Conservation (phyloP, 1,284 basidiomycete genomes). For the Trametes hirsuta region DNA sequence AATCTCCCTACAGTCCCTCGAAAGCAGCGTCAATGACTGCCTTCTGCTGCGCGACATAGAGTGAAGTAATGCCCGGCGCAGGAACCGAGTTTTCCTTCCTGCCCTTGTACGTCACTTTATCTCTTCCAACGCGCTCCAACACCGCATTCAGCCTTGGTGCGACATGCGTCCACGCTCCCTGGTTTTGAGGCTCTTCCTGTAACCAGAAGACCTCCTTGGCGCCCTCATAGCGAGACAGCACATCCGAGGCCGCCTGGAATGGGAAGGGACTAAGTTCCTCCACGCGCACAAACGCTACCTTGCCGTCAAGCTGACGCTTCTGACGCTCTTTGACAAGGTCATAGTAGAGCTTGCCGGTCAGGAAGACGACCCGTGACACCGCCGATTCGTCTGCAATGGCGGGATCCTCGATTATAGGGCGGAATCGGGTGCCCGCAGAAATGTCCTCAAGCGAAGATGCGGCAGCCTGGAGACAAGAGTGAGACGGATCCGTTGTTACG, state of each 20-base stretch:
- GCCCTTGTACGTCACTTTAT: slow-evolving; percentile 58
- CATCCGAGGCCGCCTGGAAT: slow-evolving; percentile 53
- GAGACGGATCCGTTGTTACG: not conserved
- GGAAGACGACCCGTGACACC: slow-evolving; percentile 60
- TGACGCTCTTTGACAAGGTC: slow-evolving; percentile 74
- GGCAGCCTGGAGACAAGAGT: slow-evolving; percentile 58
- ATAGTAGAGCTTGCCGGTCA: slow-evolving; percentile 88
- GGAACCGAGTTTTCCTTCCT: slow-evolving; percentile 74
- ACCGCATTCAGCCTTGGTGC: slow-evolving; percentile 56
- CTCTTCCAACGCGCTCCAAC: slow-evolving; percentile 42
- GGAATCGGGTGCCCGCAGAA: slow-evolving; percentile 65
- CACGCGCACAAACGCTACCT: slow-evolving; percentile 73
- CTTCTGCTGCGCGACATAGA: slow-evolving; percentile 70
- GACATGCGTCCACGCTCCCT: slow-evolving; percentile 79
- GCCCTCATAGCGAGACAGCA: slow-evolving; percentile 50
- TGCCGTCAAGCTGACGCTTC: slow-evolving; percentile 46
- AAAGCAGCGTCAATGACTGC: slow-evolving; percentile 63
- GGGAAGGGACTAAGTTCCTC: slow-evolving; percentile 91
- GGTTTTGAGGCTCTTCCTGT: slow-evolving; percentile 88
- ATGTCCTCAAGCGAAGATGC: slow-evolving; percentile 72
- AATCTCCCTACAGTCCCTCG: slow-evolving; percentile 26
- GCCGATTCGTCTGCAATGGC: slow-evolving; percentile 36
- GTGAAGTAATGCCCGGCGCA: slow-evolving; percentile 74
- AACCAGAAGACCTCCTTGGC: slow-evolving; percentile 65
- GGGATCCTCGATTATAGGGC: slow-evolving; percentile 70